These are phyloP conservation scores for Mycena vulgaris DNA, from an alignment of 768 basidiomycete species.

Conservation along the genomic window DNA sequence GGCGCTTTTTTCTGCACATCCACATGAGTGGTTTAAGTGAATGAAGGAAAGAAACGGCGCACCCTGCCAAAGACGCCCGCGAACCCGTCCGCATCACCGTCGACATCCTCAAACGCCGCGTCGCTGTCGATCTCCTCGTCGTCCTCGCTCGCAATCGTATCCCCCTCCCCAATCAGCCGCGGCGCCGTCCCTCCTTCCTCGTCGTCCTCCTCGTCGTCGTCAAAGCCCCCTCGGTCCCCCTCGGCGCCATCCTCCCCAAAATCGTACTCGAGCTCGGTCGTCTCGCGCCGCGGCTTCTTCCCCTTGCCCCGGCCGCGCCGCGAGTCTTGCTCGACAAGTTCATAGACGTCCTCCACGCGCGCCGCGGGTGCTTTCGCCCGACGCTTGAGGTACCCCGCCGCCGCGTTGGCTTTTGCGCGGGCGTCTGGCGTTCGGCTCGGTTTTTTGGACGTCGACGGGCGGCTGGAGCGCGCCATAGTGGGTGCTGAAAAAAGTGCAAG, in stretches of 20 bases:
- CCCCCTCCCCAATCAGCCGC: constrained; percentile 68
- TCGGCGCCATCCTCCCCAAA: constrained; percentile 35
- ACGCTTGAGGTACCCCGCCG: constrained; percentile 36
- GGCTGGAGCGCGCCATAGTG: constrained; percentile 19
- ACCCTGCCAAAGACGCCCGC: constrained; percentile 73
- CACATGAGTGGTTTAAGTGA: constrained; percentile 12
- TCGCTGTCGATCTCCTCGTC: constrained; percentile 93
- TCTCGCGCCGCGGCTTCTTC: constrained; percentile 34
- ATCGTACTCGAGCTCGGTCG: constrained; percentile 33
- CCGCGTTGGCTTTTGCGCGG: constrained; percentile 34
- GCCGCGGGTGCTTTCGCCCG: constrained; percentile 21
- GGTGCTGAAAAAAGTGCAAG: too few species aligned
- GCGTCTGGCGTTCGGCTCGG: constrained; percentile 9
- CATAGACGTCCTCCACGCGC: constrained; percentile 36
- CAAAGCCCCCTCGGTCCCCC: neutral
- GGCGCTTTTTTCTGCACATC: constrained; percentile 40
- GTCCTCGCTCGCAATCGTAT: constrained; percentile 75
- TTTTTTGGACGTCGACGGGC: constrained; percentile 27
- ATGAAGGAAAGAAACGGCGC: constrained; percentile 37
- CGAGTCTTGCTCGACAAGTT: constrained; percentile 29
- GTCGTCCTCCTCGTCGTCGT: constrained; percentile 21
- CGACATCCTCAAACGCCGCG: constrained; percentile 82
- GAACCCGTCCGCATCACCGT: constrained; percentile 80
- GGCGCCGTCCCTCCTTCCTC: constrained; percentile 39
- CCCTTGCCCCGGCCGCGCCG: constrained; percentile 25